Evolutionary conservation across 2,329 filamentous ascomycete genomes (phyloP).

Genomic region (Ploettnerulaceae sp.): DNA sequence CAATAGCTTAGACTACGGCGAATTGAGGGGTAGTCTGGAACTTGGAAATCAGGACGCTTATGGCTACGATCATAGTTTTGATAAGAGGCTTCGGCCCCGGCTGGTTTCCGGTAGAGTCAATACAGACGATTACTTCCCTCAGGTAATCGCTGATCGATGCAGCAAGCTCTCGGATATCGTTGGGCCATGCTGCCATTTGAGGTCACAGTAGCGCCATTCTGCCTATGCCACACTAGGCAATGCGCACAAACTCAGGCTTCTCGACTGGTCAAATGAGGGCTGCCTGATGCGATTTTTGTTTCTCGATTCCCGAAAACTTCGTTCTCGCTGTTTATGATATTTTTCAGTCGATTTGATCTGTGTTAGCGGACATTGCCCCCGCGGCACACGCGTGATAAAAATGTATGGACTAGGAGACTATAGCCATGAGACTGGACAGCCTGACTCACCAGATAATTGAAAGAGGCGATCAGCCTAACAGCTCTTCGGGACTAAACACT

Average conservation of each 20-base stretch:
- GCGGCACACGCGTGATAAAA: too few species aligned
- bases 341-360: too few species aligned
- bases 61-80: conserved; percentile 11
- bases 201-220: conserved; percentile 3
- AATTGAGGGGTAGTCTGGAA: conserved; percentile 8
- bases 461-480: too few species aligned
- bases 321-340: conserved; percentile 12
- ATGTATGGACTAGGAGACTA: too few species aligned
- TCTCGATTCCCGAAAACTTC: conserved; percentile 11
- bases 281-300: conserved; percentile 8
- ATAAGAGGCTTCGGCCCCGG: conserved; percentile 6
- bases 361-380: too few species aligned
- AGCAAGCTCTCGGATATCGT: conserved; percentile 10
- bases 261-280: conserved; percentile 8
- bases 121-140: conserved; percentile 7
- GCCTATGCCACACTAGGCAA: too few species aligned
- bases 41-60: conserved; percentile 12
- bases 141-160: conserved; percentile 12
- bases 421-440: too few species aligned
- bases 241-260: conserved; percentile 8
- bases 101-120: conserved; percentile 11
- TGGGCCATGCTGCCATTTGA: conserved; percentile 12
- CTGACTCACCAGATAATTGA: too few species aligned
- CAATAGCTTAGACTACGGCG: conserved; percentile 3
- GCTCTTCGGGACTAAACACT: too few species aligned